These are phyloP conservation scores for Cladosporium phlei DNA, from an alignment of 2,329 filamentous ascomycete genomes.

Conservation along the genomic window DNA sequence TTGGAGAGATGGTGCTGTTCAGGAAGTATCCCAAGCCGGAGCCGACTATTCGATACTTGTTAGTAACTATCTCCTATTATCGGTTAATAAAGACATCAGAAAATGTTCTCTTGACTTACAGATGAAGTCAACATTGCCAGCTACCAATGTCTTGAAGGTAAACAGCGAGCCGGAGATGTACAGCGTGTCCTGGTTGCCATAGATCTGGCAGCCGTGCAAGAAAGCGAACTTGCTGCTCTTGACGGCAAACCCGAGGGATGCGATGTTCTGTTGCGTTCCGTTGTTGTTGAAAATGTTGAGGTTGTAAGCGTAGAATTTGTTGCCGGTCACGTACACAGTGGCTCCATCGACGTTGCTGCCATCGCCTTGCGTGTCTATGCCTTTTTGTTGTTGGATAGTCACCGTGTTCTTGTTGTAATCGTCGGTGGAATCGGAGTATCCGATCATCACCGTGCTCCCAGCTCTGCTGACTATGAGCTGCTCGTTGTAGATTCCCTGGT, in stretches of 20 bases:
- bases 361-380: slow-evolving; percentile 36
- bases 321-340: slow-evolving; percentile 38
- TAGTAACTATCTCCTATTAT: too few relatives aligned
- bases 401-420: slow-evolving; percentile 37
- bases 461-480: slow-evolving; percentile 37
- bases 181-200: slow-evolving; percentile 38
- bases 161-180: slow-evolving; percentile 37
- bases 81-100: too few relatives aligned
- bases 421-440: slow-evolving; percentile 34
- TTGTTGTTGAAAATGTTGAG: slow-evolving; percentile 39
- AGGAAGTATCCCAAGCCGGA: slow-evolving; percentile 43
- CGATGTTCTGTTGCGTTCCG: slow-evolving; percentile 35
- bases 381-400: slow-evolving; percentile 33
- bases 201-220: slow-evolving; percentile 35
- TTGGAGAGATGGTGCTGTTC: slow-evolving; percentile 35
- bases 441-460: slow-evolving; percentile 38
- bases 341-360: slow-evolving; percentile 36
- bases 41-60: too few relatives aligned
- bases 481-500: slow-evolving; percentile 38
- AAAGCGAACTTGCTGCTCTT: slow-evolving; percentile 39
- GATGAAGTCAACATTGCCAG: slow-evolving; percentile 42
- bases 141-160: slow-evolving; percentile 37
- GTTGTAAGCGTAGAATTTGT: slow-evolving; percentile 38
- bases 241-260: slow-evolving; percentile 39
- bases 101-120: too few relatives aligned